Conservation (phyloP, 2,329 filamentous ascomycete genomes). For the Penicillium janthinellum region DNA sequence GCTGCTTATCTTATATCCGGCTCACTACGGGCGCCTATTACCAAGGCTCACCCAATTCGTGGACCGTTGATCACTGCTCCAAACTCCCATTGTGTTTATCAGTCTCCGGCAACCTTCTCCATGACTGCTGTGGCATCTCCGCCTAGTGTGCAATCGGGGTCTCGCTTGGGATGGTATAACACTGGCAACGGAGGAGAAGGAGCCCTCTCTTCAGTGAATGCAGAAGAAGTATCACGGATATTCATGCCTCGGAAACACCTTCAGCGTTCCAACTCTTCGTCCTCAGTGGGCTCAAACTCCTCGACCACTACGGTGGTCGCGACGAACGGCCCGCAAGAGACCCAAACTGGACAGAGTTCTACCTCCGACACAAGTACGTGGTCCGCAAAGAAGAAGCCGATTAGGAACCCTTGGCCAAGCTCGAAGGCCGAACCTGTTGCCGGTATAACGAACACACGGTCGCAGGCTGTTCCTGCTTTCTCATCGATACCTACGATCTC, state of each 20-base stretch:
- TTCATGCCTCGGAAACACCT: slow-evolving; percentile 86
- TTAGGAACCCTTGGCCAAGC: slow-evolving; percentile 63
- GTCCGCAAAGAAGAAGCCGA: slow-evolving; percentile 50
- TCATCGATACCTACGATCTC: slow-evolving; percentile 61
- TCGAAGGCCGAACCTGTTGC: slow-evolving; percentile 67
- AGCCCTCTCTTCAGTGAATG: slow-evolving; percentile 70
- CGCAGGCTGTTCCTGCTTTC: slow-evolving; percentile 62
- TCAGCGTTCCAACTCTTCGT: slow-evolving; percentile 87
- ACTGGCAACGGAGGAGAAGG: slow-evolving; percentile 60
- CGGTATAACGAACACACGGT: slow-evolving; percentile 62
- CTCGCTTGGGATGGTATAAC: slow-evolving; percentile 63
- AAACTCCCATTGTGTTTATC: slow-evolving; percentile 18
- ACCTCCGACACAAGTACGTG: slow-evolving; percentile 43
- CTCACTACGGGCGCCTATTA: background rate
- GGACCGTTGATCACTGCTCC: slow-evolving; percentile 15
- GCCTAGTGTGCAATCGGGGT: slow-evolving; percentile 63
- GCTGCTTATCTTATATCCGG: background rate
- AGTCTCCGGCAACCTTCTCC: slow-evolving; percentile 34
- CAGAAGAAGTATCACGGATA: slow-evolving; percentile 84
- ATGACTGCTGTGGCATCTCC: slow-evolving; percentile 71
- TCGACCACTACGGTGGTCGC: slow-evolving; percentile 62
- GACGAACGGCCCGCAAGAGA: slow-evolving; percentile 35
- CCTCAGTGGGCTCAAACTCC: slow-evolving; percentile 67
- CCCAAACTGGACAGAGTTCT: slow-evolving; percentile 41
- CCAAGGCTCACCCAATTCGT: slow-evolving; percentile 10